phyloP scores from a whole-genome alignment of 768 basidiomycete species.

The Boletus tylopilopsis region DNA sequence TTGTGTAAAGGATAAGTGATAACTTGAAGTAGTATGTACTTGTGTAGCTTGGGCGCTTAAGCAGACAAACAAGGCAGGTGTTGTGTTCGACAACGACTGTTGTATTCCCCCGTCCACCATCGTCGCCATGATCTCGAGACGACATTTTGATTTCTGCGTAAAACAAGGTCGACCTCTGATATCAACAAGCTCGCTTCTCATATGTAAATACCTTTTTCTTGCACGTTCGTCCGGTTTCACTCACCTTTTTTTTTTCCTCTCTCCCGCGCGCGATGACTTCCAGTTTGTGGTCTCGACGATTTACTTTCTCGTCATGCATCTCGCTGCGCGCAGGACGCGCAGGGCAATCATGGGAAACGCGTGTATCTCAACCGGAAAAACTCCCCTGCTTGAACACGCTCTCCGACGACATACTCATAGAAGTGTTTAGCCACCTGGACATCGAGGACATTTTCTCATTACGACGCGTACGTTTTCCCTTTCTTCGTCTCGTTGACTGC shows the following conservation, averaged over 20 bases:
- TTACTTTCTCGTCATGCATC: constrained; percentile 19
- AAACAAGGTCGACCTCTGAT: constrained; percentile 18
- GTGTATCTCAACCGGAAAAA: constrained; percentile 17
- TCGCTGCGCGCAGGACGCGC: constrained; percentile 8
- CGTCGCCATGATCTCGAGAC: constrained; percentile 24
- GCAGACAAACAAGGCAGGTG: constrained; percentile 14
- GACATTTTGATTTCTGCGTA: constrained; percentile 8
- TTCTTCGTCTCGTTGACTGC: neutral
- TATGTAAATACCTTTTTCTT: constrained; percentile 19
- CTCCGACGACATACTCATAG: constrained; percentile 39
- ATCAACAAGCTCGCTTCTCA: constrained; percentile 16
- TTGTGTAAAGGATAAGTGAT: too few relatives aligned
- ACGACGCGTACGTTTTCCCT: constrained; percentile 30
- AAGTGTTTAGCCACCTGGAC: constrained; percentile 34
- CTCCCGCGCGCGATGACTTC: constrained; percentile 18
- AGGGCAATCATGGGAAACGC: constrained; percentile 25
- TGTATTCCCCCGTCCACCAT: constrained; percentile 18
- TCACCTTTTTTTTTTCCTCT: constrained; percentile 5
- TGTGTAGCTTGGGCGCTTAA: neutral
- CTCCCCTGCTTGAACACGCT: constrained; percentile 30
- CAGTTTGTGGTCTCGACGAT: constrained; percentile 18
- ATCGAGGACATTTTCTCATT: constrained; percentile 36
- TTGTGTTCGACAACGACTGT: constrained; percentile 23
- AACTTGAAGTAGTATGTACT: too few relatives aligned
- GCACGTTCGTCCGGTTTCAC: neutral